A percentile compares a stretch with the other conserved stretches of the same genome.
These are phyloP conservation scores for Blastobotrys americana DNA, from an alignment of 805 yeast genomes.

Conservation along the genomic window DNA sequence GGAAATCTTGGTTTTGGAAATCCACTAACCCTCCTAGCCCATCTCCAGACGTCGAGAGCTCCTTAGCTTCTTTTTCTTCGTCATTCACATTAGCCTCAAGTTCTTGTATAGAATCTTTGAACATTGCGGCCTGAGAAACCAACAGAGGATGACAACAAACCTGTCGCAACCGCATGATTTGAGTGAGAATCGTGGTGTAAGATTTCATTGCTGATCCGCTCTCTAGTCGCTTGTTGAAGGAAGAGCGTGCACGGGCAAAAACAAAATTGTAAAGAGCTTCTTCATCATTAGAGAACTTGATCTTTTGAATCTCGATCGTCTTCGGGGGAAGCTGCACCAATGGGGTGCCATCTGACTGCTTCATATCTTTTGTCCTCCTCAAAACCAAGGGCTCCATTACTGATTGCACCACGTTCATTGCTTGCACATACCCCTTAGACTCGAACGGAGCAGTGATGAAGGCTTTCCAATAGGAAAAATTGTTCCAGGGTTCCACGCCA, in stretches of 20 bases:
- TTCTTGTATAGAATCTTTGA: slow-evolving; percentile 8
- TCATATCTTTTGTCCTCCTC: slow-evolving; percentile 83
- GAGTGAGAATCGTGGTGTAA: slow-evolving; percentile 75
- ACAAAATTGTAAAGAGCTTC: slow-evolving; percentile 59
- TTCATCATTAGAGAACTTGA: slow-evolving; percentile 63
- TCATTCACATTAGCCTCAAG: slow-evolving; percentile 12
- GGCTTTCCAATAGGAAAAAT: slow-evolving; percentile 77
- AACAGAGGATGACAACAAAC: slow-evolving; percentile 78
- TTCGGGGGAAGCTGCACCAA: slow-evolving; percentile 73
- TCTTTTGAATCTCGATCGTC: slow-evolving; percentile 58
- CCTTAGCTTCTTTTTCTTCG: slow-evolving; percentile 10
- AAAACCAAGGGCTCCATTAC: slow-evolving; percentile 75
- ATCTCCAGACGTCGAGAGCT: neutral
- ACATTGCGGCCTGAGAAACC: slow-evolving; percentile 36
- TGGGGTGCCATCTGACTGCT: slow-evolving; percentile 60
- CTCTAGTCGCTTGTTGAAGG: slow-evolving; percentile 25
- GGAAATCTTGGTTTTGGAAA: slow-evolving; percentile 23
- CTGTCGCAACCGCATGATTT: slow-evolving; percentile 76
- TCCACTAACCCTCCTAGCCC: slow-evolving; percentile 7
- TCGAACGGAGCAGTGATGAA: slow-evolving; percentile 82
- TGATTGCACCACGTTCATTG: slow-evolving; percentile 77
- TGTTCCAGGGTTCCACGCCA: slow-evolving; percentile 83
- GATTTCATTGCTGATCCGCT: slow-evolving; percentile 63
- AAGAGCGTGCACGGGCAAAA: slow-evolving; percentile 53
- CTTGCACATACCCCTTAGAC: slow-evolving; percentile 57